These are phyloP conservation scores for Fusarium nelsonii DNA, from an alignment of 2,329 filamentous ascomycete species.

Conservation along the genomic window DNA sequence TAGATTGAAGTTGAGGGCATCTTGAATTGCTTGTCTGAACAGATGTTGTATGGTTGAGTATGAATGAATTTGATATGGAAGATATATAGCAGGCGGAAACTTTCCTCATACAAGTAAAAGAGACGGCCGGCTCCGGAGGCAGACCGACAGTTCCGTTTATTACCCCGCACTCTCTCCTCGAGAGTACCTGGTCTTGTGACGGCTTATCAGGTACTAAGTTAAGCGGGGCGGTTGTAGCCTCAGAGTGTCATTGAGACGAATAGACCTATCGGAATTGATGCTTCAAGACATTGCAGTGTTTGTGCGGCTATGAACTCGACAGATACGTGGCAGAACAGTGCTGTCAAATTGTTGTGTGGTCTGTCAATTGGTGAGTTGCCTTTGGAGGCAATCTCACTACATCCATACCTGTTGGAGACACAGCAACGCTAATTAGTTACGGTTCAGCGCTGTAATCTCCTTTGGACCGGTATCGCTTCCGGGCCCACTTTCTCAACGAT, in stretches of 20 bases:
- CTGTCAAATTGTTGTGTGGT: neutral
- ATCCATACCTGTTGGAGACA: too few species aligned
- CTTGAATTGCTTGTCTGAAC: neutral
- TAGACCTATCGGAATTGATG: neutral
- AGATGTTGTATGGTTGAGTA: neutral
- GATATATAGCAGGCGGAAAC: constrained; percentile 21
- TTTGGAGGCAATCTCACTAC: neutral
- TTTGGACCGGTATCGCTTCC: constrained; percentile 1
- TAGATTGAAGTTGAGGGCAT: constrained; percentile 38
- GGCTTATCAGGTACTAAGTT: constrained; percentile 10
- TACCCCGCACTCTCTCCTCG: constrained; percentile 30
- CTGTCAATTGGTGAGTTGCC: neutral
- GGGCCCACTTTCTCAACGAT: neutral
- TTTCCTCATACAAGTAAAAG: constrained; percentile 24
- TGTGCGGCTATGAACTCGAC: neutral
- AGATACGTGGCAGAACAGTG: neutral
- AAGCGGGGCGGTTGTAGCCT: constrained; percentile 12
- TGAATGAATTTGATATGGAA: neutral
- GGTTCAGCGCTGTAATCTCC: neutral
- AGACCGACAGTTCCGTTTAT: constrained; percentile 25
- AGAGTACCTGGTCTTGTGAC: constrained; percentile 22
- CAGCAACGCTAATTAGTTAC: neutral
- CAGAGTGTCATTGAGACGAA: neutral
- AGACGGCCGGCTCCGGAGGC: constrained; percentile 35
- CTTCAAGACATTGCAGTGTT: neutral